Conservation (phyloP, 208 protist species). For the Porcisia hertigi region DNA sequence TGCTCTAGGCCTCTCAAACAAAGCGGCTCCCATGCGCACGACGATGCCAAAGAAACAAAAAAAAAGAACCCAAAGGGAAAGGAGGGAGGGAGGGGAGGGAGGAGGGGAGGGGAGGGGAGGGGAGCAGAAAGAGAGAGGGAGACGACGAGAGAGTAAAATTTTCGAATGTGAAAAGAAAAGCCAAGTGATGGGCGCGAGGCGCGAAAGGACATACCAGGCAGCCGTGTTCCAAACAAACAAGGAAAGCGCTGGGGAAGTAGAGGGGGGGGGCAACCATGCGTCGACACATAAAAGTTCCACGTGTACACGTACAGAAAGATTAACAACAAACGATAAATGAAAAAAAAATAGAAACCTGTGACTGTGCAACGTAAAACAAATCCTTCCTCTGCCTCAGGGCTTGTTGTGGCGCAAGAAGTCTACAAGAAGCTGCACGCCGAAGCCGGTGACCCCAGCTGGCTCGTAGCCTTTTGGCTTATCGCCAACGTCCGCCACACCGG, state of each 20-base stretch:
- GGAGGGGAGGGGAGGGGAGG: not conserved
- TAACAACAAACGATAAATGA: not conserved
- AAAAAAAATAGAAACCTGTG: not conserved
- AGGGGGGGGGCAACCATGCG: not conserved
- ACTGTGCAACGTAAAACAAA: not conserved
- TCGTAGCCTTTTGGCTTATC: slow-evolving; percentile 70
- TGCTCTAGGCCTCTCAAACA: not conserved
- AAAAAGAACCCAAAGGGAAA: not conserved
- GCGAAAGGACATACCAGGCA: not conserved
- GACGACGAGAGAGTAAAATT: not conserved
- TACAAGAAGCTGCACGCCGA: slow-evolving; percentile 81
- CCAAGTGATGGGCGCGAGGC: not conserved
- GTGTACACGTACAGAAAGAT: not conserved
- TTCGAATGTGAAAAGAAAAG: not conserved
- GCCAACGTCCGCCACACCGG: slow-evolving; percentile 60
- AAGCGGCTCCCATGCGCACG: not conserved
- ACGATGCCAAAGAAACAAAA: not conserved
- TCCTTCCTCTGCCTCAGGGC: not conserved
- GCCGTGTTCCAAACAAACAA: not conserved
- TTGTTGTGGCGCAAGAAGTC: slow-evolving; percentile 63
- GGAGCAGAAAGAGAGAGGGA: not conserved
- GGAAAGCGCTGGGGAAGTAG: not conserved
- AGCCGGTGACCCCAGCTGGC: slow-evolving; percentile 77
- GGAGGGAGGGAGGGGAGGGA: not conserved
- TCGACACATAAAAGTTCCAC: not conserved